Conservation (phyloP, 2,329 filamentous ascomycete species). For the Cladophialophora carrionii region DNA sequence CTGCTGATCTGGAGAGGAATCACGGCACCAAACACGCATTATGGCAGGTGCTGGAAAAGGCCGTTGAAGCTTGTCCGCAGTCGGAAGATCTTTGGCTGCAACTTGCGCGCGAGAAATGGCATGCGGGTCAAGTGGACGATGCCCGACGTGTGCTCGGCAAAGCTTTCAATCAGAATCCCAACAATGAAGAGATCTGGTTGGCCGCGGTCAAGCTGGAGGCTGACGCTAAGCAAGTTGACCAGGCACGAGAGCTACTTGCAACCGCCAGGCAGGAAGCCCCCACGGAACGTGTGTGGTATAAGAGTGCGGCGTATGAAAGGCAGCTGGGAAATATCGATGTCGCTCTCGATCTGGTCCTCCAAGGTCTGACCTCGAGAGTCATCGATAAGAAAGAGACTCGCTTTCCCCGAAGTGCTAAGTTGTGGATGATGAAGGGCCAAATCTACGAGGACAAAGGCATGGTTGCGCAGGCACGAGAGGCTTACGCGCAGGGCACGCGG, state of each 20-base stretch:
- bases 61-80: constrained; percentile 88
- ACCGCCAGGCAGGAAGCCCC: constrained; percentile 85
- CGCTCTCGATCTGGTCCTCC: constrained; percentile 83
- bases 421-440: constrained; percentile 99
- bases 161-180: constrained; percentile 92
- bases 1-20: constrained; percentile 86
- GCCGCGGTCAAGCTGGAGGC: constrained; percentile 95
- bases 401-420: constrained; percentile 82
- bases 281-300: constrained; percentile 96
- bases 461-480: constrained; percentile 81
- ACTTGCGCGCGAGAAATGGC: constrained; percentile 92
- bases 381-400: constrained; percentile 61
- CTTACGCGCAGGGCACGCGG: constrained; percentile 84
- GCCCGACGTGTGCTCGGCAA: constrained; percentile 82
- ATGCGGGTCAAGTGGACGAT: constrained; percentile 82
- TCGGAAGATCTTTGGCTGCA: constrained; percentile 94
- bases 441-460: constrained; percentile 87
- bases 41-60: constrained; percentile 85
- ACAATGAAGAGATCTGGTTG: constrained; percentile 98
- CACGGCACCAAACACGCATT: constrained; percentile 83
- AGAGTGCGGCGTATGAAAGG: constrained; percentile 90
- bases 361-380: constrained; percentile 56
- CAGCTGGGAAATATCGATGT: constrained; percentile 77
- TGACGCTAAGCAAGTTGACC: constrained; percentile 78
- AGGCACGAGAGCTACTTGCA: constrained; percentile 78